These are phyloP conservation scores for Thalassiosira livingstoniorum DNA, from an alignment of 352 stramenopile species.

Conservation along the genomic window DNA sequence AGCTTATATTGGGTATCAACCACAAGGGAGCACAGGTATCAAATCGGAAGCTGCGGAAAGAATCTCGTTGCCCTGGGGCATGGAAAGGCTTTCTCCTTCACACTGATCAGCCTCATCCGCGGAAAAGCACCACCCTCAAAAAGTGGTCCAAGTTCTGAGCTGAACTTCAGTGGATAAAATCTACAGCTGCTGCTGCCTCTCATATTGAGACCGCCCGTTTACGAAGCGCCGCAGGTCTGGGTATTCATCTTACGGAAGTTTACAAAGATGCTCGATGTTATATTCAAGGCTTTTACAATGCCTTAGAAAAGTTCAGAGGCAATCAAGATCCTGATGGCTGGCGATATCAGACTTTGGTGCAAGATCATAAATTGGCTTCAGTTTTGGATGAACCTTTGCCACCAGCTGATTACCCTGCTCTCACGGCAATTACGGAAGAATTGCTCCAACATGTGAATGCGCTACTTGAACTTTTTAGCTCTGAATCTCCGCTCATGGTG, in stretches of 20 bases:
- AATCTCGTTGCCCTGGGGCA: constrained; percentile 19
- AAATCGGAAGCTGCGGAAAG: constrained; percentile 29
- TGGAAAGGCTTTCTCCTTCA: constrained; percentile 44
- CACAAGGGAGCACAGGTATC: constrained; percentile 17
- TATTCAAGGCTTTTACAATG: no score
- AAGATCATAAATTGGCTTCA: not conserved
- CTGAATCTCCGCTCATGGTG: not conserved
- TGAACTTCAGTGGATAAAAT: no score
- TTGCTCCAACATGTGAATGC: not conserved
- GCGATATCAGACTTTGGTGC: not conserved
- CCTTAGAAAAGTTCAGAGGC: no score
- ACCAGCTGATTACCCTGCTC: not conserved
- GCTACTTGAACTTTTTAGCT: not conserved
- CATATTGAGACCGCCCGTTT: no score
- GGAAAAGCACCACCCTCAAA: constrained; percentile 34
- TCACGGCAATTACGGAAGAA: not conserved
- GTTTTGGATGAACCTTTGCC: not conserved
- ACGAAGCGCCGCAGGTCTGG: no score
- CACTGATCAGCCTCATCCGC: constrained; percentile 25
- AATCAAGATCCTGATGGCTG: not conserved
- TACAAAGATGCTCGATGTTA: not conserved
- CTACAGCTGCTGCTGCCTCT: no score
- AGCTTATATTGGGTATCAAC: constrained; percentile 39
- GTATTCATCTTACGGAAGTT: not conserved
- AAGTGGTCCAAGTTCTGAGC: constrained; percentile 38